Evolutionary conservation across 2,329 filamentous ascomycete genomes (phyloP), one percentile per base, ranked within the genome.

Genomic region (Nothophaeocryptopus gaeumannii): DNA sequence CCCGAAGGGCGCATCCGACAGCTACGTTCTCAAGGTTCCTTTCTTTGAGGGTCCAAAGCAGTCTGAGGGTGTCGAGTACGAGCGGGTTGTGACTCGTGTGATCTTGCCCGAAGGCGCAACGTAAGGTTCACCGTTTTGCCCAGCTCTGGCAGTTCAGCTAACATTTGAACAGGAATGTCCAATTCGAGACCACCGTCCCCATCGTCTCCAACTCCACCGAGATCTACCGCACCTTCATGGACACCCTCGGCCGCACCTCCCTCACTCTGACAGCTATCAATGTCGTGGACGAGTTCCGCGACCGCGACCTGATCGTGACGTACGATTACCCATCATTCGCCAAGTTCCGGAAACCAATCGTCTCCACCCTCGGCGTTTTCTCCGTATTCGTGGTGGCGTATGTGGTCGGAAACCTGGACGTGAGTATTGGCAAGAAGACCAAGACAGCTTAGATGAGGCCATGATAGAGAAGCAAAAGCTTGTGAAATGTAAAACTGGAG

Each of bases 1-100:
- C 62, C 65, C 76, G 16, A 81, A 80, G 36, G 52, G 51, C 32
- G 73, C 77, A 39, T 79, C 78, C 20, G 83, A 89, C 52, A 80
- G 82, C n/a, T 95, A 89, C 64, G 79, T 95, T 8, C 79, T 99
- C 53, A 95, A 89, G 66, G 85, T 96, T 7, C 92, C 93, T 7
- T 93, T 99, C 74, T 74, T 99, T 9, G 90, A 97, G 72, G 93
- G 93, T 0, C 92, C 92, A 35, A 93, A 87, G 74, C 85, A 89
- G 67, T 66, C 75, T 1, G 92, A 96, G 73, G 92, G 92, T 39
- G 74, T 96, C 20, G 87, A 89, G 70, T 99, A 96, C 63, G 87
- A 86, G 63, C 80, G 86, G 58, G 78, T 96, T 45, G 81, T 87
- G 56, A 74, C 97, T 46, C 85, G 88, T 40, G 80, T 99, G 40